Evolutionary conservation across 441 rosid genomes (phyloP).

Genomic region (Erodium trifolium): DNA sequence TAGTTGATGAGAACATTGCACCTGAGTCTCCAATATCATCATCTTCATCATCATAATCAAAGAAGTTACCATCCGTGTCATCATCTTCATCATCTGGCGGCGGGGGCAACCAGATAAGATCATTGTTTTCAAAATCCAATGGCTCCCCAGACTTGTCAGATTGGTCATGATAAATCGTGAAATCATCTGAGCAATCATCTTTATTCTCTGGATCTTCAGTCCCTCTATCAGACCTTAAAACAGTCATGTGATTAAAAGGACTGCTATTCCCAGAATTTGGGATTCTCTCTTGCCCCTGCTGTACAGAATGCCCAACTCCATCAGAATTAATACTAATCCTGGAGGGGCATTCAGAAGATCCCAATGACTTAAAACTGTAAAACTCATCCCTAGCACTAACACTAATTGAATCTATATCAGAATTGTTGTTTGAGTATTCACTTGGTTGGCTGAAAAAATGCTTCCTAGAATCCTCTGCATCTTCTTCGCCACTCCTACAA

Average conservation of each 20-base stretch:
- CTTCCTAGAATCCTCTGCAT: constrained; percentile 47
- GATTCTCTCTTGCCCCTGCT: constrained; percentile 52
- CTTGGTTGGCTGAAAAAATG: constrained; percentile 52
- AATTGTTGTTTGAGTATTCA: constrained; percentile 53
- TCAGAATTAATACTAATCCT: constrained; percentile 70
- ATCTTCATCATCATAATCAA: constrained; percentile 58
- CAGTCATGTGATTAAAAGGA: constrained; percentile 50
- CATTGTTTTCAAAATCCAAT: constrained; percentile 90
- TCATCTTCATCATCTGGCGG: constrained; percentile 98
- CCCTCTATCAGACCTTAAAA: constrained; percentile 49
- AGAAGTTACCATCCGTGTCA: constrained; percentile 60
- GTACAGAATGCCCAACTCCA: constrained; percentile 65
- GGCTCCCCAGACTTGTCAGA: constrained; percentile 43
- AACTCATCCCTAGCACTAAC: constrained; percentile 72
- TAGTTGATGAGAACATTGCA: constrained; percentile 74
- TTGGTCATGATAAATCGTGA: constrained; percentile 28
- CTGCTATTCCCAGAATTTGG: constrained; percentile 36
- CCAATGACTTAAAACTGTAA: constrained; percentile 56
- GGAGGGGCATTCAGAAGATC: constrained; percentile 80
- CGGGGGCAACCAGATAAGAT: constrained; percentile 89
- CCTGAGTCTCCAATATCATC: constrained; percentile 58
- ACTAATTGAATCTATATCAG: constrained; percentile 75
- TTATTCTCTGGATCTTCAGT: constrained; percentile 45
- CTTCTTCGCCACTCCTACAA: constrained; percentile 79
- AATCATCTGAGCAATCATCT: constrained; percentile 35